phyloP scores from a whole-genome alignment of 345 rosid genomes.

The Chamaenerion angustifolium region DNA sequence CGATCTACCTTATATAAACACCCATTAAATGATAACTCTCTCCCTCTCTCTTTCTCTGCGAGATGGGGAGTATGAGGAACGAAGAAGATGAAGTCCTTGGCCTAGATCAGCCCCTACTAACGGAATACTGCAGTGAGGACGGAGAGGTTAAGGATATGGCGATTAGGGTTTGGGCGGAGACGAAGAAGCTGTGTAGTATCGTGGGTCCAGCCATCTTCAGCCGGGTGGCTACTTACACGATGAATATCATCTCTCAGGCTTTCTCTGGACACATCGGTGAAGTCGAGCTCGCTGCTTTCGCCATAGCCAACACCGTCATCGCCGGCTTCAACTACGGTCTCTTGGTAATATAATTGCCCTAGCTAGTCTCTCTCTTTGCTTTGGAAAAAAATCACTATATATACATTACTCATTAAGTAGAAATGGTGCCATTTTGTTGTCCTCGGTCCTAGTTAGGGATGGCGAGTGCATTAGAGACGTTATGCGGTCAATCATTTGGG shows the following conservation, averaged over 20 bases:
- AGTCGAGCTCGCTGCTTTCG: constrained; percentile 44
- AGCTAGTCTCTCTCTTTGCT: no score
- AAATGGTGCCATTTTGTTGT: no score
- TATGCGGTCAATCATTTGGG: constrained; percentile 50
- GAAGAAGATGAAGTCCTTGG: no score
- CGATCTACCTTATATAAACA: no score
- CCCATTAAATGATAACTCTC: no score
- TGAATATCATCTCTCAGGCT: constrained; percentile 31
- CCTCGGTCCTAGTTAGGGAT: constrained; percentile 28
- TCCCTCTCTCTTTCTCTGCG: no score
- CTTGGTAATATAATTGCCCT: no score
- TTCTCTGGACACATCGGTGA: constrained; percentile 34
- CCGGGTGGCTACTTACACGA: constrained; percentile 22
- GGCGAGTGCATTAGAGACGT: constrained; percentile 48
- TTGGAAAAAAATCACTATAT: no score
- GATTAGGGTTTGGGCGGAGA: constrained; percentile 27
- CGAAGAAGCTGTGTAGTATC: constrained; percentile 28
- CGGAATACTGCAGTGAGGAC: not conserved
- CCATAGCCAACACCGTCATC: constrained; percentile 39
- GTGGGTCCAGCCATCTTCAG: constrained; percentile 34
- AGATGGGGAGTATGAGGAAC: no score
- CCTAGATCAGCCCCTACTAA: no score
- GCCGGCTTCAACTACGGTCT: constrained; percentile 32
- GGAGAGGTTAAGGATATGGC: not conserved
- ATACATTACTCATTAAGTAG: no score